phyloP scores from a whole-genome alignment of 176 grass and related monocot genomes.

The Raddia guianensis region DNA sequence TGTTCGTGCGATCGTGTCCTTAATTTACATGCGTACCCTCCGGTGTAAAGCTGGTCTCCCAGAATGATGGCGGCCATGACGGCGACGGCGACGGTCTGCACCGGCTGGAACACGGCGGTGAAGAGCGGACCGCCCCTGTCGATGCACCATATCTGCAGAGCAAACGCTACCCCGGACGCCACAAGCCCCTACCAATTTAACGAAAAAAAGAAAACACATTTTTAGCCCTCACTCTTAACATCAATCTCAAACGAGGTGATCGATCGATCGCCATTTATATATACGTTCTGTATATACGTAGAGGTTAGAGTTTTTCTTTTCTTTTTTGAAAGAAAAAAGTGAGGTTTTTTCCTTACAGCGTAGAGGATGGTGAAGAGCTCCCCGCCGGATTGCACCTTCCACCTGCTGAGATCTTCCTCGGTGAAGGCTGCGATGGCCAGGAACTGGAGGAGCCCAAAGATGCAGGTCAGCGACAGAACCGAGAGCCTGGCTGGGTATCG shows the following conservation, averaged over 20 bases:
- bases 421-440: constrained; percentile 72
- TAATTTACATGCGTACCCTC: constrained; percentile 53
- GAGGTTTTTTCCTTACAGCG: constrained; percentile 49
- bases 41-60: constrained; percentile 79
- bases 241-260: background rate
- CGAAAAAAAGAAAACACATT: constrained; percentile 8
- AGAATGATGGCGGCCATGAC: constrained; percentile 85
- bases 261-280: background rate
- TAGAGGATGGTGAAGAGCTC: constrained; percentile 91
- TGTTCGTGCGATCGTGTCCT: background rate
- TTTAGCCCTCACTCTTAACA: background rate
- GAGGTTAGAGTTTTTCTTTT: too few species aligned
- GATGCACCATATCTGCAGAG: constrained; percentile 98
- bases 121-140: constrained; percentile 90
- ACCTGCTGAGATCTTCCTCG: constrained; percentile 71
- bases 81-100: constrained; percentile 89
- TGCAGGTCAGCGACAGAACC: constrained; percentile 66
- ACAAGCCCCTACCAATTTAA: constrained; percentile 60
- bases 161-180: constrained; percentile 71
- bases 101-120: constrained; percentile 89
- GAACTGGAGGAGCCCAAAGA: constrained; percentile 87
- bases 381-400: constrained; percentile 76
- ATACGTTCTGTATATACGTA: too few species aligned
- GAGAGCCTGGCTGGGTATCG: constrained; percentile 89
- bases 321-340: background rate